Evolutionary conservation across 495 filamentous ascomycete species (phyloP), one percentile per base, ranked within the genome.

Genomic region (Penicillium soppii): DNA sequence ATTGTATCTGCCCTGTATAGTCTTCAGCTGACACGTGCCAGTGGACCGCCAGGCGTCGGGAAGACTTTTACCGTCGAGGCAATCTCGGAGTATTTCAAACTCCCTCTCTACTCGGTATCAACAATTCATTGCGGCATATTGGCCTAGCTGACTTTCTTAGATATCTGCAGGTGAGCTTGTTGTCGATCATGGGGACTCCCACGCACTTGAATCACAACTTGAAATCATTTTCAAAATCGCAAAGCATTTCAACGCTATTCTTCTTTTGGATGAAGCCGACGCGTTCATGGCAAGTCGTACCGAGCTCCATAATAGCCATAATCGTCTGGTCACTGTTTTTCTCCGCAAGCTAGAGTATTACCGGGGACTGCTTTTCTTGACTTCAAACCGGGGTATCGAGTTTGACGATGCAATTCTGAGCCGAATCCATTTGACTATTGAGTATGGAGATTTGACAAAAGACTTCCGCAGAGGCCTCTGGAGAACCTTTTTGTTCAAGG

Each of bases 261-360:
- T 70, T 51, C 66, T 70, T 23, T 45, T 70, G 16, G 73, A 79
- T 54, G 72, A 77, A 54, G 75, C 70, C n/a, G 76, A 78, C 54
- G 62, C 71, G 7, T 77, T 70, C 56, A 59, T 79, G 32, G 59
- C 65, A 41, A 26, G 38, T 23, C 54, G 57, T 29, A 58, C 53
- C 7, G 47, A 47, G 13, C 52, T 47, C 46, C 43, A 60, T 16
- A 50, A 52, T 54, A 57, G 66, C 15, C 56, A 63, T 29, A 69
- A 69, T 48, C 38, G 45, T 17, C 53, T 67, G 1, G 49, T 69
- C n/a, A 60, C 61, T 9, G 52, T 82, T 41, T 82, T 83, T 47
- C 62, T 84, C 36, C 69, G 80, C 20, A 76, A 76, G 57, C 65
- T 84, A 3, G 80, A 85, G 62, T 82, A 82, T 58, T 83, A 76